Conservation (phyloP, 352 stramenopile genomes). For the Phytophthora hibernalis region DNA sequence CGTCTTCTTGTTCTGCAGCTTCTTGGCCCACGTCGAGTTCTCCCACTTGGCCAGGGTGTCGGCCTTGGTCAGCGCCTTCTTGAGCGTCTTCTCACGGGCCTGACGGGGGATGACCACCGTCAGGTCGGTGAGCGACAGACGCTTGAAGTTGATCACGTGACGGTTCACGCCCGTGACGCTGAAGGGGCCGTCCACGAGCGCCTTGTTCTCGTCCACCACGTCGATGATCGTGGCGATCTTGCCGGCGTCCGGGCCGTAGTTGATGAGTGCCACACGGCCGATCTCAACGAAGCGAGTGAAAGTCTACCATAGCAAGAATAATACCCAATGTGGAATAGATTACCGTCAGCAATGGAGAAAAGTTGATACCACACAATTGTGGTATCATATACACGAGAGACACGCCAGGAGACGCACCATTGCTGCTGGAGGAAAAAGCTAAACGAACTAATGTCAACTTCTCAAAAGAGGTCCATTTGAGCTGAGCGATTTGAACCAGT, state of each 20-base stretch:
- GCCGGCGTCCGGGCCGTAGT: conserved; percentile 97
- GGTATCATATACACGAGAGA: conserved; percentile 11
- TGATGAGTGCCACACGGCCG: conserved; percentile 98
- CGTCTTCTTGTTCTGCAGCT: conserved; percentile 97
- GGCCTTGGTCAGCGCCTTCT: conserved; percentile 88
- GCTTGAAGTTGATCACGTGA: conserved; percentile 99
- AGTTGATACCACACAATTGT: not conserved
- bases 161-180: conserved; percentile 96
- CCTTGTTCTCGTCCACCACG: conserved; percentile 99
- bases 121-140: conserved; percentile 97
- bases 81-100: conserved; percentile 94
- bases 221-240: conserved; percentile 99
- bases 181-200: conserved; percentile 97
- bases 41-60: conserved; percentile 97
- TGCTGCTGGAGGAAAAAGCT: conserved; percentile 81
- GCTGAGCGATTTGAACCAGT: conserved; percentile 75
- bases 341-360: not conserved
- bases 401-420: conserved; percentile 58
- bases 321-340: not conserved
- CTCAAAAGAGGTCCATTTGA: too few species aligned
- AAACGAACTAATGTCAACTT: conserved; percentile 91
- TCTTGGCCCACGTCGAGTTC: conserved; percentile 97
- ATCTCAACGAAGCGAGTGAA: conserved; percentile 99
- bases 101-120: conserved; percentile 95
- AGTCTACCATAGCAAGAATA: conserved; percentile 84